These are phyloP conservation scores for Elasticomyces elasticus DNA, from an alignment of 495 filamentous ascomycete species.

Conservation along the genomic window DNA sequence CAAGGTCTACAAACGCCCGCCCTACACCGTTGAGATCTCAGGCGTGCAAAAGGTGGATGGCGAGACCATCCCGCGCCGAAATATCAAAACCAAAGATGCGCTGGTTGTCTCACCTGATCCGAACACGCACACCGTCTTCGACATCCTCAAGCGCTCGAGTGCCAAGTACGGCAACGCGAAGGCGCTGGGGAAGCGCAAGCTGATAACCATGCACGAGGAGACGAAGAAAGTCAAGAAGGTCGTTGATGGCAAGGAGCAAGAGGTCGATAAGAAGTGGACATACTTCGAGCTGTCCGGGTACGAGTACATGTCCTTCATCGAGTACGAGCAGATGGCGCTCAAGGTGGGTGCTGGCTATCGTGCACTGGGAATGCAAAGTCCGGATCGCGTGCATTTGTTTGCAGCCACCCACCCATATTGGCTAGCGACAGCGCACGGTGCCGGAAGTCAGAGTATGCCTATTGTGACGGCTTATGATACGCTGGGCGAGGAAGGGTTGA, in stretches of 20 bases:
- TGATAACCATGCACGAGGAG: conserved; percentile 80
- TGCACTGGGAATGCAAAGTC: conserved; percentile 66
- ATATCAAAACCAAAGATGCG: conserved; percentile 59
- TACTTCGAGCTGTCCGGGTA: conserved; percentile 91
- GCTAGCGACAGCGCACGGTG: conserved; percentile 34
- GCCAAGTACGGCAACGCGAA: conserved; percentile 82
- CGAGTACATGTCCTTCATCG: conserved; percentile 74
- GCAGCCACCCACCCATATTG: conserved; percentile 55
- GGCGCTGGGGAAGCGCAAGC: conserved; percentile 66
- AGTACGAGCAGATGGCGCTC: conserved; percentile 70
- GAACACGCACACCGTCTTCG: conserved; percentile 73
- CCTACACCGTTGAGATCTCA: conserved; percentile 73
- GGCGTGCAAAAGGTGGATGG: conserved; percentile 62
- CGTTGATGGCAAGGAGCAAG: conserved; percentile 75
- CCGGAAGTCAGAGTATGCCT: conserved; percentile 77
- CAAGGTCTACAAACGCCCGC: conserved; percentile 49
- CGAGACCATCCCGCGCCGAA: conserved; percentile 83
- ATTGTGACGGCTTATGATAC: conserved; percentile 98
- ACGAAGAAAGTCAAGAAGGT: conserved; percentile 96
- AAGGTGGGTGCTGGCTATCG: conserved; percentile 62
- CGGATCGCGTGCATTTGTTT: conserved; percentile 74
- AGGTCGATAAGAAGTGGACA: conserved; percentile 92
- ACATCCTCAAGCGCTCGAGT: conserved; percentile 70
- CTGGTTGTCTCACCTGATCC: conserved; percentile 56
- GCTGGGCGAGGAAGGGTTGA: conserved; percentile 83